phyloP scores from a whole-genome alignment of 2,329 filamentous ascomycete species.

The Fusarium sp. region DNA sequence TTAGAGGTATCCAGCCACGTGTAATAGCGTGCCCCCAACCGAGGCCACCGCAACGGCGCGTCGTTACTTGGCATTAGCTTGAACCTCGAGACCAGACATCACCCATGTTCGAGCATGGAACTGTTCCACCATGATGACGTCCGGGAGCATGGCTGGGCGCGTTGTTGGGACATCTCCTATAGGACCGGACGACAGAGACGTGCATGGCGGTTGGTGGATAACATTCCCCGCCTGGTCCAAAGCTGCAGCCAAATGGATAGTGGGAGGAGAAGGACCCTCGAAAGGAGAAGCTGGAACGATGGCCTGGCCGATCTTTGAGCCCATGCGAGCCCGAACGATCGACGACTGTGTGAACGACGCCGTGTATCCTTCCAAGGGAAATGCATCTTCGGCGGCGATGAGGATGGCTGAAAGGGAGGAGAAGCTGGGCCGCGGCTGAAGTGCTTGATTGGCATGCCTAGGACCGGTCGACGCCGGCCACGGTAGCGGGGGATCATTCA shows the following conservation, averaged over 20 bases:
- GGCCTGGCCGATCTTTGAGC: conserved; percentile 21
- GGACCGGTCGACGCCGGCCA: conserved; percentile 19
- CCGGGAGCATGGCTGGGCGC: conserved; percentile 22
- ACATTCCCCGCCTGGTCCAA: conserved; percentile 17
- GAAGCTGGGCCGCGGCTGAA: conserved; percentile 1
- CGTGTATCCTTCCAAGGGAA: conserved; percentile 14
- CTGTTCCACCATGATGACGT: conserved; percentile 27
- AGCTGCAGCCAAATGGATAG: conserved; percentile 24
- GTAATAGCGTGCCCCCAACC: conserved; percentile 26
- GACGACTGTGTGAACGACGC: not conserved
- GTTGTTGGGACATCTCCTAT: conserved; percentile 16
- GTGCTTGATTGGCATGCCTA: conserved; percentile 28
- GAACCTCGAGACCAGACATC: conserved; percentile 4
- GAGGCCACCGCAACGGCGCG: conserved; percentile 28
- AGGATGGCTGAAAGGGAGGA: conserved; percentile 4
- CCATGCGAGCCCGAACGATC: conserved; percentile 9
- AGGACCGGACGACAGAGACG: conserved; percentile 17
- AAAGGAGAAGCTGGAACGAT: conserved; percentile 8
- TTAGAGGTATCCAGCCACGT: conserved; percentile 18
- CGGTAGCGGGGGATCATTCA: conserved; percentile 15
- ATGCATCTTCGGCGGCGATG: not conserved
- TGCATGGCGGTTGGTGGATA: conserved; percentile 21
- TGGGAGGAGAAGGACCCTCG: conserved; percentile 6
- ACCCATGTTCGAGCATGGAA: conserved; percentile 23
- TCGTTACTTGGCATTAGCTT: conserved; percentile 25